Evolutionary conservation across 257 asterid species (phyloP).

Genomic region (Primulina tabacum): DNA sequence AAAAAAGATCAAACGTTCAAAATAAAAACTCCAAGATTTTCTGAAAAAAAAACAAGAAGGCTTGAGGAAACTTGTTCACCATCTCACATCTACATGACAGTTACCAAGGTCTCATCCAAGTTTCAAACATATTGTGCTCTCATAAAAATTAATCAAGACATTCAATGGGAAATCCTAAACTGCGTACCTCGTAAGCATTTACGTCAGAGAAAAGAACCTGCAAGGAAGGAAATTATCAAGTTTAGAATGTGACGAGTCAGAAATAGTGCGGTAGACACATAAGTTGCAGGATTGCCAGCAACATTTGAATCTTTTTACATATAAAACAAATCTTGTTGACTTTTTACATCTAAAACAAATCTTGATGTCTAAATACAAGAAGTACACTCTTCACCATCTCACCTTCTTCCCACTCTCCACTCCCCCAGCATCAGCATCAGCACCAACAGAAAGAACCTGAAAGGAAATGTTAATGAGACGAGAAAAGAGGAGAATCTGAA

Average conservation of each 20-base stretch:
- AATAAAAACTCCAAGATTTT: neutral
- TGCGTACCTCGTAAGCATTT: slow-evolving; percentile 76
- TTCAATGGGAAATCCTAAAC: neutral
- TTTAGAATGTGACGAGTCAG: neutral
- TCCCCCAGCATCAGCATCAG: slow-evolving; percentile 59
- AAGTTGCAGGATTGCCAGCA: neutral
- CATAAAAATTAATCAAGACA: neutral
- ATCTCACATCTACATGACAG: neutral
- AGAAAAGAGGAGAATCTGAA: neutral
- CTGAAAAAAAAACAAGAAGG: neutral
- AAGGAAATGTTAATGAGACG: neutral
- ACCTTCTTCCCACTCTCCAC: slow-evolving; percentile 82
- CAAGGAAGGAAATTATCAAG: slow-evolving; percentile 22
- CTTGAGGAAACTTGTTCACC: neutral
- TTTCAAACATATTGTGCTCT: neutral
- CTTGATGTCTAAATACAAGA: too few species aligned
- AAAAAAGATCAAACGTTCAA: neutral
- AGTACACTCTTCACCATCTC: neutral
- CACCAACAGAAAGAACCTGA: slow-evolving; percentile 75
- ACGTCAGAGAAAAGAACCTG: slow-evolving; percentile 93
- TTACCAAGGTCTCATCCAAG: neutral
- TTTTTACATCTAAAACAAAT: too few species aligned
- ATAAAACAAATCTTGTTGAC: neutral
- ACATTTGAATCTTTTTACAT: neutral
- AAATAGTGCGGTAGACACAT: neutral